Conservation (phyloP, 768 basidiomycete species). For the Pleurotus platypus region DNA sequence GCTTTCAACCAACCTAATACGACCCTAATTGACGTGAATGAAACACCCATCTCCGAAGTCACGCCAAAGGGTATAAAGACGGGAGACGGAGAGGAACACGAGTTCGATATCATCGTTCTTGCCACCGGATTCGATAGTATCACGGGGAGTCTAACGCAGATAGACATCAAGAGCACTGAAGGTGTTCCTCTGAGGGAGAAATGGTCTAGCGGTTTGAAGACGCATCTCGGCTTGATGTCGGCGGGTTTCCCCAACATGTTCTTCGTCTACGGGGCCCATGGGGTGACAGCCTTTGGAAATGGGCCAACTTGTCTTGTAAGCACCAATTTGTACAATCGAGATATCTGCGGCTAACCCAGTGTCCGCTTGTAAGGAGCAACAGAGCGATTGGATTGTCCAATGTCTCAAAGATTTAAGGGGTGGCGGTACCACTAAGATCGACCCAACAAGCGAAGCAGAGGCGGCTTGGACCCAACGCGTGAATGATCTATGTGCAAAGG, state of each 20-base stretch:
- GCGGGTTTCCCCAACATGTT: constrained; percentile 15
- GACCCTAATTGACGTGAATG: constrained; percentile 11
- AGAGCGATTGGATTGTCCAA: constrained; percentile 13
- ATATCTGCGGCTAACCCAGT: background rate
- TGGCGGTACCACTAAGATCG: constrained; percentile 6
- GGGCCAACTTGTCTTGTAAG: constrained; percentile 14
- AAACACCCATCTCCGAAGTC: constrained; percentile 12
- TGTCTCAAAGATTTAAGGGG: constrained; percentile 11
- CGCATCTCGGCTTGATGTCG: constrained; percentile 13
- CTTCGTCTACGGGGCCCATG: constrained; percentile 14
- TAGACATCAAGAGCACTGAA: constrained; percentile 14
- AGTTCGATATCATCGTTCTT: constrained; percentile 14
- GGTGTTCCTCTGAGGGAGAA: constrained; percentile 13
- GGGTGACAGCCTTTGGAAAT: constrained; percentile 11
- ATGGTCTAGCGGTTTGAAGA: constrained; percentile 12
- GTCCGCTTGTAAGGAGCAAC: constrained; percentile 11
- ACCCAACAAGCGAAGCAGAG: constrained; percentile 9
- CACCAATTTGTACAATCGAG: background rate
- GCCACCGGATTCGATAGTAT: constrained; percentile 16
- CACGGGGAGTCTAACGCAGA: constrained; percentile 10
- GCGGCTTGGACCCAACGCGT: constrained; percentile 7
- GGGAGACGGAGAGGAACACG: constrained; percentile 10
- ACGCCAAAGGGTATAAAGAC: constrained; percentile 12
- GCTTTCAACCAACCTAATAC: constrained; percentile 14
- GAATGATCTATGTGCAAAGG: background rate